Evolutionary conservation across 116 monocot species (phyloP), one percentile per base, ranked within the genome.

Genomic region (Papilionanthe hybrid): DNA sequence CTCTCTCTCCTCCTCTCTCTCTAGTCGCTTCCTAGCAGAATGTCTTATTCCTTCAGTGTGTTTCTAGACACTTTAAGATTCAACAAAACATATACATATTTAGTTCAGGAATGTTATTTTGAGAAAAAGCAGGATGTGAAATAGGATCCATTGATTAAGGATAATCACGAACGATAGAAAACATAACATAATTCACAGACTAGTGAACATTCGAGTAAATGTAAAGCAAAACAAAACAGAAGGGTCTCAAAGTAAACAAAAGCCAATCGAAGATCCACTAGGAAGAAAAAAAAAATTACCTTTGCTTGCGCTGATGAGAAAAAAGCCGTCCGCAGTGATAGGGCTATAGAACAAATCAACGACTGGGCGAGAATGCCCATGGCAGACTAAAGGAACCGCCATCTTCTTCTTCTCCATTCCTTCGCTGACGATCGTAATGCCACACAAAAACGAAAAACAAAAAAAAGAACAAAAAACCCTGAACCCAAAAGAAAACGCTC

Each of bases 281-380:
- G 37, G 69, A 5, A 73, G 44, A 22, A 73, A 43, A 5, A n/a
- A 82, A 49, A 23, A 18, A 66, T 75, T 71, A 96, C 96, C 96
- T 72, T 97, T 97, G 89, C 96, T 97, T 12, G 96, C 96, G 73
- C 96, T 97, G 65, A 97, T 94, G 69, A 97, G 91, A 75, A 97
- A 94, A 85, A 90, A 97, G 0, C 96, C 96, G 71, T 97, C 96
- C 22, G 96, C 84, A 1, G 96, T 97, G 50, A 92, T 72, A 60
- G 96, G 94, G 74, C 96, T 97, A 82, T 97, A 97, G 87, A 94
- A 97, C 81, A 97, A 82, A 82, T 97, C 96, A 44, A 97, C 93
- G 12, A 97, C 96, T 6, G 96, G 96, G 6, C 96, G 92, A 19
- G 94, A 97, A 83, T 97, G 96, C 10, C 96, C 96, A 68, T 94